These are phyloP conservation scores for Miscanthus sacchariflorus DNA, from an alignment of 202 grass and related monocot species.

Conservation along the genomic window DNA sequence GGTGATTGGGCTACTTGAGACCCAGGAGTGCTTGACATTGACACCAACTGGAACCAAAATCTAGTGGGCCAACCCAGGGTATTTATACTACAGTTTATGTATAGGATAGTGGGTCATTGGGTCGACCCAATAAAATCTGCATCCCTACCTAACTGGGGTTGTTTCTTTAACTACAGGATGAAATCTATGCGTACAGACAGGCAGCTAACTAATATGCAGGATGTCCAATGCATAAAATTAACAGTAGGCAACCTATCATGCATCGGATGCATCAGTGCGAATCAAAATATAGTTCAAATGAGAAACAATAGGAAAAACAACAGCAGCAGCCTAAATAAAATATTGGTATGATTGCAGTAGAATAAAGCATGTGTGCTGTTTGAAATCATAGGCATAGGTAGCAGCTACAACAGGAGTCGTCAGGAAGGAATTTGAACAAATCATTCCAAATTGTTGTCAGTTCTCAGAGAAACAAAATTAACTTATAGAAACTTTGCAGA, in stretches of 20 bases:
- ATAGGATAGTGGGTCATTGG: too few relatives aligned
- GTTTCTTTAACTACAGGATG: background rate
- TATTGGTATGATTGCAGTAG: background rate
- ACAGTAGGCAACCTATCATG: background rate
- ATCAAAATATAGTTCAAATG: background rate
- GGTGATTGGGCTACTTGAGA: background rate
- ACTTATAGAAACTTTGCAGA: background rate
- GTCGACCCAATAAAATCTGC: background rate
- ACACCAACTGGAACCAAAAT: background rate
- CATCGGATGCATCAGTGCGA: background rate
- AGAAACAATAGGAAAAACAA: background rate
- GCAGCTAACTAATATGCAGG: background rate
- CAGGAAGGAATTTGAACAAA: conserved; percentile 22
- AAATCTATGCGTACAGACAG: too few relatives aligned
- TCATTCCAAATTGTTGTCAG: background rate
- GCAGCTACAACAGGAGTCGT: conserved; percentile 11
- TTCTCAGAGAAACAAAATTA: background rate
- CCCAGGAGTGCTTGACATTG: background rate
- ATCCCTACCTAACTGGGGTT: conserved; percentile 1
- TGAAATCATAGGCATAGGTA: conserved; percentile 20
- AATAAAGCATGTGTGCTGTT: background rate
- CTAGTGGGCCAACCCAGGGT: background rate
- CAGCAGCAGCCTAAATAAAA: background rate
- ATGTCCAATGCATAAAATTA: background rate
- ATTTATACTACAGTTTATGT: background rate